Evolutionary conservation across 441 rosid genomes (phyloP).

Genomic region (Populus tomentosa): DNA sequence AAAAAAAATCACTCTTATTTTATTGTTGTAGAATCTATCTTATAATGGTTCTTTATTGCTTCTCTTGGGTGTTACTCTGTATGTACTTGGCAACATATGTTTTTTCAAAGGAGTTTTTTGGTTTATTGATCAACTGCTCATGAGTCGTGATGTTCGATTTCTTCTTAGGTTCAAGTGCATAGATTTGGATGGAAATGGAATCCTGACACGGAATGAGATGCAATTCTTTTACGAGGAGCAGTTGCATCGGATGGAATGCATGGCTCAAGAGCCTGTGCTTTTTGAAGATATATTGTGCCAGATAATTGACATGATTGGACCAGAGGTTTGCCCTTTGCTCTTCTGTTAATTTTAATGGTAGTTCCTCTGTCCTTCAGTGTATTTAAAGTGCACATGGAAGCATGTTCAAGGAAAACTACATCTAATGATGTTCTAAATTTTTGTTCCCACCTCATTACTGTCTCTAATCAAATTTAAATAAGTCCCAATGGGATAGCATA

Average conservation of each 20-base stretch:
- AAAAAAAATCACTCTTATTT: not conserved
- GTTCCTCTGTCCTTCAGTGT: not conserved
- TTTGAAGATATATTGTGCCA: constrained; percentile 98
- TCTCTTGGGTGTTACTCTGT: not conserved
- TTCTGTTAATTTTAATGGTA: constrained; percentile 9
- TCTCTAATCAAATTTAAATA: not conserved
- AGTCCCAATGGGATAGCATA: not conserved
- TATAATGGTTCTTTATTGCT: not conserved
- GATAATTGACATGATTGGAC: constrained; percentile 91
- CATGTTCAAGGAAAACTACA: not conserved
- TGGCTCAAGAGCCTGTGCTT: constrained; percentile 97
- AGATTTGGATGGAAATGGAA: constrained; percentile 95
- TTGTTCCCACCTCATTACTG: not conserved
- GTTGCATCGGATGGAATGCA: constrained; percentile 97
- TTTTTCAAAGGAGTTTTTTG: not conserved
- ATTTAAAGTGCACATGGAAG: constrained; percentile 2
- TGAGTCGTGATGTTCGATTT: constrained; percentile 7
- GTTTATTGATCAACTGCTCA: not conserved
- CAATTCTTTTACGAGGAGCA: constrained; percentile 98
- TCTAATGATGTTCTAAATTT: not conserved
- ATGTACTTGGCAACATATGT: not conserved
- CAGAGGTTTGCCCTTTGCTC: constrained; percentile 48
- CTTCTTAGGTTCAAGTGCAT: constrained; percentile 83
- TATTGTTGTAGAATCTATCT: not conserved
- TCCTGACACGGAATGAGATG: constrained; percentile 83